Evolutionary conservation across 768 basidiomycete species (phyloP), one percentile per base, ranked within the genome.

Genomic region (Sporobolomyces phaffii): DNA sequence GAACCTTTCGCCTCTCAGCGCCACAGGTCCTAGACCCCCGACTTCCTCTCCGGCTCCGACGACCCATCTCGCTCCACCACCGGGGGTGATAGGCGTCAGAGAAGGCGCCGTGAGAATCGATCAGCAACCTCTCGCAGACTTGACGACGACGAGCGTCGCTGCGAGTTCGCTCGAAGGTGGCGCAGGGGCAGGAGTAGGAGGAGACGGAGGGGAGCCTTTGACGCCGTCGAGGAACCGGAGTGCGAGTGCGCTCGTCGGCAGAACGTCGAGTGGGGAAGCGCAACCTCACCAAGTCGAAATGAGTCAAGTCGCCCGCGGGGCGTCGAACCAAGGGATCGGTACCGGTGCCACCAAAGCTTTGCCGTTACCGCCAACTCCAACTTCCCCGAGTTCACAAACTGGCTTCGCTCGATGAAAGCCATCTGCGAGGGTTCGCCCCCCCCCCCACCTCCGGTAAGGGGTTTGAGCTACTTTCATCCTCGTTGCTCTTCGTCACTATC

Each of bases 121-220:
- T 31, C 53, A 72, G 33, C 70, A 72, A 59, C 70, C 70, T 8
- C 22, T 68, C 15, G 65, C 54, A 4, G 68, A 65, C 22, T 28
- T 58, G 47, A 51, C 66, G 1, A 24, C 53, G 31, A 43, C 31
- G 29, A 43, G 52, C 36, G 4, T 18, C 34, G 34, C 29, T 7
- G 34, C 13, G 29, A 50, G 24, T 29, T 28, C 9, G n/a, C 10
- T 14, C 15, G 29, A 26, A 13, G 48, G n/a, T 24, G 50, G 10
- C 14, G 50, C 6, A 52, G 29, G 6, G 7, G 3, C 31, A 7
- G 50, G 28, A 33, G 52, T 4, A 10, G 34, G 52, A 20, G 52
- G 52, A 52, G 34, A 9, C 38, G 38, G 11, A 5, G 34, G 53
- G 13, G 17, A 17, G 10, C 17, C 38, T 17, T 9, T 9, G 38